A percentile compares a stretch with the other conserved stretches of the same genome.
Evolutionary conservation across 441 rosid species (phyloP).

Genomic region (Breynia disticha): DNA sequence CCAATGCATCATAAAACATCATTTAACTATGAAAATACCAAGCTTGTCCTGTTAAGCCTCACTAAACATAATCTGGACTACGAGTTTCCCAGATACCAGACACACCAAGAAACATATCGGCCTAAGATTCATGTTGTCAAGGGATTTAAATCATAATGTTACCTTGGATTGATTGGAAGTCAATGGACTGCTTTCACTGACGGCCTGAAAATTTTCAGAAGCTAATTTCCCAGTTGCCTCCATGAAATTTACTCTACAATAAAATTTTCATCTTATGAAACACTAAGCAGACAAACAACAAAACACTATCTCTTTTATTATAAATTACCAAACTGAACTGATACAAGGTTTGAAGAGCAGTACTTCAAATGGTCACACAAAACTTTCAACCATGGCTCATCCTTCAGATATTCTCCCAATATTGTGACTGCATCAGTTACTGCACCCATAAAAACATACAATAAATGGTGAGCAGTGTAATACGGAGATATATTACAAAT

Average conservation of each 20-base stretch:
- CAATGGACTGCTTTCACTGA: conserved; percentile 24
- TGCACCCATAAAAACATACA: conserved; percentile 22
- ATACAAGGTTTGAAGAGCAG: background rate
- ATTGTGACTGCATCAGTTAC: conserved; percentile 64
- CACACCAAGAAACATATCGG: background rate
- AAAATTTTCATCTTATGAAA: background rate
- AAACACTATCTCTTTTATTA: conserved; percentile 6
- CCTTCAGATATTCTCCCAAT: conserved; percentile 69
- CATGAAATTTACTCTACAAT: conserved; percentile 43
- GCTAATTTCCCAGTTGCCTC: conserved; percentile 30
- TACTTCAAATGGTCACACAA: conserved; percentile 60
- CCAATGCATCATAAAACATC: too few species aligned
- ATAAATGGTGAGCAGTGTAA: conserved; percentile 10
- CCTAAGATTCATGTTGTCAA: conserved; percentile 2
- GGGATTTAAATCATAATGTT: background rate
- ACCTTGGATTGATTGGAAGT: conserved; percentile 41
- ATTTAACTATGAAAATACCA: too few species aligned
- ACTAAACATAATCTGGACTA: too few species aligned
- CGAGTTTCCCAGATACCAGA: background rate
- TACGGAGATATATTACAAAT: background rate
- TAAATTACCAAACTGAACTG: background rate
- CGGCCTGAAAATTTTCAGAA: conserved; percentile 18
- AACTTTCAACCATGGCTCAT: conserved; percentile 78
- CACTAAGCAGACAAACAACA: background rate
- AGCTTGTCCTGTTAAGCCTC: too few species aligned